Evolutionary conservation across 352 stramenopile species (phyloP).

Genomic region (Pythium sp.): DNA sequence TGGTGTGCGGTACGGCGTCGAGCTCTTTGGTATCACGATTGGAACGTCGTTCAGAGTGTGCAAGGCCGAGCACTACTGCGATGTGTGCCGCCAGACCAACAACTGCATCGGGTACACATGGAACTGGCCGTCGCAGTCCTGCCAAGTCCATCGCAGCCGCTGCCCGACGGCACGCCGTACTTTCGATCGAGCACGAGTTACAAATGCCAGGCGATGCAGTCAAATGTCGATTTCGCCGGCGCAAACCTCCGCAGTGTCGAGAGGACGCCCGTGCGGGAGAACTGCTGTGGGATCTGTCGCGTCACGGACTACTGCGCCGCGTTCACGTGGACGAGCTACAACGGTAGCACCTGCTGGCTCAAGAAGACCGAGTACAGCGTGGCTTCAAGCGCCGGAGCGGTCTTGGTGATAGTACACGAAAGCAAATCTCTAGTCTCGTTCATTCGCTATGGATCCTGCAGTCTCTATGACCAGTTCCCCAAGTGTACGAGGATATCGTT

Average conservation of each 20-base stretch:
- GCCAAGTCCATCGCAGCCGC: background rate
- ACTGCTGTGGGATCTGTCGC: slow-evolving; percentile 15
- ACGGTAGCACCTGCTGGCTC: slow-evolving; percentile 30
- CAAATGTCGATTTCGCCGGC: slow-evolving; percentile 8
- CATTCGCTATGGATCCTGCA: too few species aligned
- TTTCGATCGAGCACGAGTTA: slow-evolving; percentile 10
- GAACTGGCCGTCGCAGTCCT: slow-evolving; percentile 1
- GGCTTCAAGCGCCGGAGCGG: background rate
- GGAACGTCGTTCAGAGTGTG: background rate
- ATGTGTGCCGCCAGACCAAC: background rate
- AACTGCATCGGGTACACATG: background rate
- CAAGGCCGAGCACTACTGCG: slow-evolving; percentile 6
- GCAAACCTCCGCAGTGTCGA: slow-evolving; percentile 3
- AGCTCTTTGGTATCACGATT: background rate
- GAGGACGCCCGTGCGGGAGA: background rate
- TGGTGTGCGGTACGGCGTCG: background rate
- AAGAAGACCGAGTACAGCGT: slow-evolving; percentile 1
- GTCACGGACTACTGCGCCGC: slow-evolving; percentile 19
- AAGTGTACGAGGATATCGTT: background rate
- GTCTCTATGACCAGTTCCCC: too few species aligned
- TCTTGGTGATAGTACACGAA: background rate
- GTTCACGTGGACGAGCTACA: slow-evolving; percentile 26
- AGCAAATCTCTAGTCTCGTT: background rate
- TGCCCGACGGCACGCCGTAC: slow-evolving; percentile 5
- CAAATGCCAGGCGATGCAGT: slow-evolving; percentile 13